Base-by-base conservation (phyloP, 345 rosid genomes). In the Punica granatum region DNA sequence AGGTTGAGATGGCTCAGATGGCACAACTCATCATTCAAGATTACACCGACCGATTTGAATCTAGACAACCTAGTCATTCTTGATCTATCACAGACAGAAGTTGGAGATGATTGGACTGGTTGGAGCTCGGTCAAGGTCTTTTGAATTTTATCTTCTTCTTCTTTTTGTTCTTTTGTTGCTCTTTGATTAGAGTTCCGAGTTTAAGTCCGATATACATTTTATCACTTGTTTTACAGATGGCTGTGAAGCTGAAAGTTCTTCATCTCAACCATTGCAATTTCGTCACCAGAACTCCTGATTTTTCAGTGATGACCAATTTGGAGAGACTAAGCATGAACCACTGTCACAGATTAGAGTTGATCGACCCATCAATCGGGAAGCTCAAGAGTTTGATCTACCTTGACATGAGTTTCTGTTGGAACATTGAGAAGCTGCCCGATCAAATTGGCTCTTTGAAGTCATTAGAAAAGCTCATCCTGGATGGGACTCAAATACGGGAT, bases 1-100 rank as follows among this genome's bases (percentile, higher is more conserved):
- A 66, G 26, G 16, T 66, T 66, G 19, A 66, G 69, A 66, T 66
- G 69, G 60, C 69, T 66, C 14, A 34, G 58, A 1, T 66, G 69
- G 60, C 42, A 44, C 16, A 36, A 54, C 16, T 66, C 60, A n/a
- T 54, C 69, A 30, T 23, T 10, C 15, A 6, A 14, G 6, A 13
- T 21, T 51, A 7, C 4, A 43, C 31, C 69, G 9, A 18, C 26
- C 36, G 11, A 66, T 7, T n/a, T 66, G 15, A 37, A 66, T 66
- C 23, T 66, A 10, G 23, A 3, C 1, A 8, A 34, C 31, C 34
- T 66, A 42, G 31, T 66, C n/a, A 6, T 66, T 65, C 68, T 65
- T 18, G 68, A 65, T 43, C 68, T 65, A 32, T 46, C 60, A 1
- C 33, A 16, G 36, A 46, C 39, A 48, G 53, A 65, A 26, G 56